Base-by-base conservation (phyloP, 2,329 filamentous ascomycete species). In the Chrysosporium keratinophilum region DNA sequence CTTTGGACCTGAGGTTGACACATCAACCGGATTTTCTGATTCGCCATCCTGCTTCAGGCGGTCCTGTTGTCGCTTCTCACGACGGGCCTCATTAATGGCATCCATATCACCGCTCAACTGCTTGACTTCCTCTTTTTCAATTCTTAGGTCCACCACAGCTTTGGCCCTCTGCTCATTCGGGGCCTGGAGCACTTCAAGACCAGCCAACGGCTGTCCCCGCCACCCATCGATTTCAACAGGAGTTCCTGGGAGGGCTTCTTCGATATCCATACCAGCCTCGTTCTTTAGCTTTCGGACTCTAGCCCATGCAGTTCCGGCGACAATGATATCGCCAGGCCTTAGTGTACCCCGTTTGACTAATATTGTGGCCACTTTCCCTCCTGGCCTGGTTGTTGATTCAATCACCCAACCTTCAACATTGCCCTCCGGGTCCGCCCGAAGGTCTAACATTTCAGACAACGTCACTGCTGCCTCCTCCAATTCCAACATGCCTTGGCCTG, bases 201-300 rank as follows among this genome's bases (percentile, higher is more conserved):
- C 94, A 1, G 93, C 91, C 20, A 80, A 78, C 0, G 93, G 91
- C 59, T 88, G 84, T 35, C 88, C 86, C 62, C 84, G 83, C 93
- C 93, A 98, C n/a, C 93, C 93, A 58, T 96, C 82, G 17, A 98
- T 81, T 69, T 97, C 88, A 2, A 95, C 87, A 0, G 94, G 89
- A 28, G 84, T 93, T 35, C 93, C 93, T 0, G 93, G 94, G 0
- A 83, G 81, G 12, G 88, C 90, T 68, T 88, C 83, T 0, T 74
- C 61, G 14, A 97, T 73, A 11, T 83, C 76, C 1, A 78, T 71
- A 17, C 93, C 91, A 3, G 85, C 85, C 73, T 97, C 91, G 65
- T 96, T 95, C 23, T 83, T 82, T 19, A 98, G 75, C 34, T 80
- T 80, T 31, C 90, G 83, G n/a, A 98, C 83, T 60, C 84, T 85